Base-by-base conservation (phyloP, 116 monocot genomes). In the Phalaenopsis hybrid region DNA sequence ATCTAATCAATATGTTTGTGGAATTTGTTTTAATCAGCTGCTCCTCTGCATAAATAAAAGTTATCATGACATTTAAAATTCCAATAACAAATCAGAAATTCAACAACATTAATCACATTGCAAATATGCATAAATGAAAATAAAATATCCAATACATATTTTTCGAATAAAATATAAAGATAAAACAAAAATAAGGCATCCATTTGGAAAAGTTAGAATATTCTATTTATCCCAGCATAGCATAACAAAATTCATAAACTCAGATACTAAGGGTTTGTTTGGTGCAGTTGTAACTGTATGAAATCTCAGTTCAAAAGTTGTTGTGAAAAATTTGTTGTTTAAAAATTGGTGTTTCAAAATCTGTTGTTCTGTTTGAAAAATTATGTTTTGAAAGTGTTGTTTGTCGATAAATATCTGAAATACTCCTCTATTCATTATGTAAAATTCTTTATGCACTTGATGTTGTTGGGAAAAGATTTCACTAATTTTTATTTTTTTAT, bases 1-100 rank as follows among this genome's bases (percentile, higher is more conserved):
- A 84, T 86, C 94, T 90, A 74, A 28, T 28, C 79, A 96, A 82
- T 86, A 96, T 96, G 76, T 96, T 94, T 57, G 90, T 94, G 7
- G 88, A 28, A 67, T 94, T 88, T 74, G 96, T 96, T 78, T 90
- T 89, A 58, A 96, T 91, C 72, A 96, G 13, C 85, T 96, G 96
- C 31, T 92, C 94, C 84, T 91, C 96, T 96, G 84, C 59, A 88
- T 44, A 5, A 80, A 81, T 67, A 17, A 78, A 81, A 75, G 15
- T 69, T 44, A 79, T 57, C 63, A 76, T 11, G 28, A 8, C n/a
- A 4, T 23, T 48, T 10, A 49, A 25, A 52, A 33, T 52, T 37
- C 45, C 44, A 45, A 28, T 17, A 45, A 41, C 25, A 58, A 34
- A 75, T 46, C 5, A 77, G 51, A 51, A 31, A 52, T 28, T 5